phyloP scores from a whole-genome alignment of 257 asterid genomes.

The Coffea eugenioides region DNA sequence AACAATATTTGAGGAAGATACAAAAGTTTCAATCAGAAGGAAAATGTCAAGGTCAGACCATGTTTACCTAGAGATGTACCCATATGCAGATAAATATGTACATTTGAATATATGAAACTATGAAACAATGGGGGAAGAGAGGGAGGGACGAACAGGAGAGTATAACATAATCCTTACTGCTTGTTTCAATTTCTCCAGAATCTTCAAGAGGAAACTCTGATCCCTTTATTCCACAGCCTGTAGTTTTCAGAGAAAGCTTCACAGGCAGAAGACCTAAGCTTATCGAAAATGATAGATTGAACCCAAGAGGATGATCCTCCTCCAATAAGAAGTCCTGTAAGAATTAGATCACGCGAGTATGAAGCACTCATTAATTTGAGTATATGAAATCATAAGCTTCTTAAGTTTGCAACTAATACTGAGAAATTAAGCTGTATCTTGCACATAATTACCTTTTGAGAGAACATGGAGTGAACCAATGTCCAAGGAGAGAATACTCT shows the following conservation, averaged over 20 bases:
- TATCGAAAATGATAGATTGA: constrained; percentile 73
- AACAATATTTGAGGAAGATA: constrained; percentile 1
- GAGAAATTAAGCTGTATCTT: constrained; percentile 19
- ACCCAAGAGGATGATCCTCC: constrained; percentile 93
- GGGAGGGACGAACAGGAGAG: constrained; percentile 16
- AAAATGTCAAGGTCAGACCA: background rate
- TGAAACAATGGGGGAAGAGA: constrained; percentile 9
- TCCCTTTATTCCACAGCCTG: constrained; percentile 85
- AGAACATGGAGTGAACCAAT: constrained; percentile 50
- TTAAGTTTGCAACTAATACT: constrained; percentile 6
- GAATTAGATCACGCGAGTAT: constrained; percentile 30
- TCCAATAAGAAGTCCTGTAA: constrained; percentile 65
- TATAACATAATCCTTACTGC: constrained; percentile 47
- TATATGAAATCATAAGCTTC: constrained; percentile 12
- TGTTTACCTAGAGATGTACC: background rate
- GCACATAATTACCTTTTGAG: constrained; percentile 53
- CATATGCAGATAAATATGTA: background rate
- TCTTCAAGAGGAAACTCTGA: constrained; percentile 71
- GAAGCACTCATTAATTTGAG: constrained; percentile 10
- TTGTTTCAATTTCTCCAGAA: constrained; percentile 56
- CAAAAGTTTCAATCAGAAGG: background rate
- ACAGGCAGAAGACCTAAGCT: constrained; percentile 95
- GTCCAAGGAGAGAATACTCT: constrained; percentile 47
- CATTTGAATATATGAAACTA: background rate
- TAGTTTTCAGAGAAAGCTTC: constrained; percentile 60